Percentiles rank a stretch among this genome's conserved stretches.
These are phyloP conservation scores for Pelargonium myrrhifolium DNA, from an alignment of 441 rosid genomes.

Conservation along the genomic window DNA sequence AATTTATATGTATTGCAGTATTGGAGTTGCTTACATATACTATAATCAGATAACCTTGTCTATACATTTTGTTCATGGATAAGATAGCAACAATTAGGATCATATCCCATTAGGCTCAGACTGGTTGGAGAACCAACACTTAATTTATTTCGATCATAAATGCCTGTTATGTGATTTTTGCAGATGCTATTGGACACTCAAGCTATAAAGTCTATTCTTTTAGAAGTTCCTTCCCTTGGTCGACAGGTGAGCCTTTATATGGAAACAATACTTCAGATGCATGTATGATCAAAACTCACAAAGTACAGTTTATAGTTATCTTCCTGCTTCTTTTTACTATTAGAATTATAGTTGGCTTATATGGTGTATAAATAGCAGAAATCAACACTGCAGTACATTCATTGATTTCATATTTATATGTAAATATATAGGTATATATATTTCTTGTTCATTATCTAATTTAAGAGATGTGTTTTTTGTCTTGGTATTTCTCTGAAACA, in stretches of 20 bases:
- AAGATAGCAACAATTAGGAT: too few relatives aligned
- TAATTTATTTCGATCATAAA: not conserved
- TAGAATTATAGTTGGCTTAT: not conserved
- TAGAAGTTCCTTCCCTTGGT: conserved; percentile 89
- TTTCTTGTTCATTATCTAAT: too few relatives aligned
- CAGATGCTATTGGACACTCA: conserved; percentile 99
- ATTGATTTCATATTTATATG: too few relatives aligned
- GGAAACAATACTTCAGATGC: not conserved
- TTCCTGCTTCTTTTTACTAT: not conserved
- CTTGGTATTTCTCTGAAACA: conserved; percentile 8
- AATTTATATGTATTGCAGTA: not conserved
- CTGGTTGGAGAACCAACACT: not conserved
- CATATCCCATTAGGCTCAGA: not conserved
- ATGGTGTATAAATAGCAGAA: not conserved
- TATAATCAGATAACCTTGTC: not conserved
- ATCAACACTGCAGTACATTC: too few relatives aligned
- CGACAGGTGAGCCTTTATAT: conserved; percentile 53
- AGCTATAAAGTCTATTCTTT: conserved; percentile 90
- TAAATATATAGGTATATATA: too few relatives aligned
- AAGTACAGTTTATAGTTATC: not conserved
- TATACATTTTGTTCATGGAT: not conserved
- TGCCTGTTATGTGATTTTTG: conserved; percentile 21
- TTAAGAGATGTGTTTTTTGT: not conserved
- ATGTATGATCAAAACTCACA: not conserved
- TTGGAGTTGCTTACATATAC: not conserved